A percentile compares a stretch with the other conserved stretches of the same genome.
phyloP scores from a whole-genome alignment of 176 grass and related monocot genomes.

The Cenchrus purpureus region DNA sequence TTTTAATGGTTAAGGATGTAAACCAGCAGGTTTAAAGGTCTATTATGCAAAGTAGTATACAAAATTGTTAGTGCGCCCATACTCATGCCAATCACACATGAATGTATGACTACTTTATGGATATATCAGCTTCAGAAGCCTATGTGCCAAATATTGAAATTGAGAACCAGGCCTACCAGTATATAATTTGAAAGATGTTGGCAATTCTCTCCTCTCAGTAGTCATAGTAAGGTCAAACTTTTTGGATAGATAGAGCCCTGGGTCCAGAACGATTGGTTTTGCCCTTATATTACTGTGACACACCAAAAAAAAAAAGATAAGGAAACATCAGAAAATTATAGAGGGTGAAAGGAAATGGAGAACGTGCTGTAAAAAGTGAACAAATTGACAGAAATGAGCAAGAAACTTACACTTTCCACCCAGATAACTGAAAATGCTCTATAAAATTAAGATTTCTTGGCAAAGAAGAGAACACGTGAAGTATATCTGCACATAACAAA shows the following conservation, averaged over 20 bases:
- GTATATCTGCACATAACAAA: constrained; percentile 79
- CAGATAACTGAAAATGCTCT: constrained; percentile 87
- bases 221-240: constrained; percentile 84
- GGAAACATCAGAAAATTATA: constrained; percentile 23
- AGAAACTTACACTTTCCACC: constrained; percentile 89
- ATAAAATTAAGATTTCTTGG: constrained; percentile 99
- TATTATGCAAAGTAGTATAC: background rate
- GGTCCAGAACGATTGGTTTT: constrained; percentile 86
- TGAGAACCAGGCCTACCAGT: constrained; percentile 59
- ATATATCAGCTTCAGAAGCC: background rate
- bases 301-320: background rate
- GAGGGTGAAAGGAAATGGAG: background rate
- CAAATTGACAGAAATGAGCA: background rate
- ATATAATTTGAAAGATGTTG: constrained; percentile 94
- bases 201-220: constrained; percentile 73
- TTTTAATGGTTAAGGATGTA: background rate
- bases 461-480: constrained; percentile 92
- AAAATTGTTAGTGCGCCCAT: background rate
- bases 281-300: constrained; percentile 68
- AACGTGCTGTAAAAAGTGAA: constrained; percentile 12
- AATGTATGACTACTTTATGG: background rate
- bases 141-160: constrained; percentile 25
- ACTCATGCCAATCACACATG: background rate
- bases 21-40: background rate
- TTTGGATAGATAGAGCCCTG: constrained; percentile 94